Base-by-base conservation (phyloP, 1,139 yeast genomes). In the Yamadazyma buinensis region DNA sequence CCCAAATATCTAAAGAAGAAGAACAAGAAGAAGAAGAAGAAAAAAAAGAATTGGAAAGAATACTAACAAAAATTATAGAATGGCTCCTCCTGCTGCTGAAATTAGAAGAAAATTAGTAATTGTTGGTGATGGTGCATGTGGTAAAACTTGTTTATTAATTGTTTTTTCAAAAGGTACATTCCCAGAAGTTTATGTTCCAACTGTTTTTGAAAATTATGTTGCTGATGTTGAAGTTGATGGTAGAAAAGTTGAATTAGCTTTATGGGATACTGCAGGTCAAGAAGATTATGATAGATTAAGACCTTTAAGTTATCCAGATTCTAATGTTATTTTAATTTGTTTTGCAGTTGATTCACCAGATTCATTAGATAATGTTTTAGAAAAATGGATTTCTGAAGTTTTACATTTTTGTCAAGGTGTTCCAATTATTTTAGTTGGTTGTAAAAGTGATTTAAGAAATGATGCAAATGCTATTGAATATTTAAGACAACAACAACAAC, bases 211-310 rank as follows among this genome's bases (percentile, higher is more conserved):
- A 61, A 87, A 87, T 71, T 87, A 88, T 63, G 95, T 86, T 50
- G 92, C 95, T 31, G 95, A 86, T 57, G 95, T 88, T 38, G 95
- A 84, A 59, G 95, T 88, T 42, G 90, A 88, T 54, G 96, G 96
- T 37, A 83, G 95, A 71, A 85, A 85, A 62, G 95, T 87, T 40
- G 95, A 86, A 61, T 75, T 88, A 65, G 95, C 96, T 17, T 74
- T 88, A 47, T 88, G 97, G 96, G 97, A 88, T 85, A 88, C 97
- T 51, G 97, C 97, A 38, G 97, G 97, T 44, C 97, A 88, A 75
- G 96, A 88, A 72, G 97, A 88, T 68, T 88, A 87, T 64, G 95
- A 87, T 64, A 83, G 96, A 67, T 75, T 88, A 58, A 83, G 97
- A 70, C 96, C 96, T 22, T 73, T 88, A 52, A 83, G 95, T 20